Evolutionary conservation across 1,139 yeast genomes (phyloP).

Genomic region (Scheffersomyces illinoinensis): DNA sequence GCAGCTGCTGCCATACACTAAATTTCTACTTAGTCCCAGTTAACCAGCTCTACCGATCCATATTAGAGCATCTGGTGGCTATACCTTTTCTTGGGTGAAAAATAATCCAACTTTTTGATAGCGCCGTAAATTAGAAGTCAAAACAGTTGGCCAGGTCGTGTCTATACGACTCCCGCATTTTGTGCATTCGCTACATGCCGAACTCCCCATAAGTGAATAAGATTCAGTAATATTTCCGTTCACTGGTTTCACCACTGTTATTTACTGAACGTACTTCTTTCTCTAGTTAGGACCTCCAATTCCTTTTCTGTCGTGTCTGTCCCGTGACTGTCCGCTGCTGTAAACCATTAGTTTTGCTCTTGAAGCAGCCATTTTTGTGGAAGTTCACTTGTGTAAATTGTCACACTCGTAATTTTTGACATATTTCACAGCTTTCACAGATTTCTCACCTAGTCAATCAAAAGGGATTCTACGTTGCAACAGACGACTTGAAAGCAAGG

Average conservation of each 20-base stretch:
- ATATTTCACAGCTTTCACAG: neutral
- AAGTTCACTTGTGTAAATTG: neutral
- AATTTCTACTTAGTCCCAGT: too few relatives aligned
- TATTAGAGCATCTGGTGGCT: too few relatives aligned
- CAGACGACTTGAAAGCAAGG: neutral
- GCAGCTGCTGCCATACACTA: too few relatives aligned
- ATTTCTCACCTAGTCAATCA: neutral
- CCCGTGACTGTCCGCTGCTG: neutral
- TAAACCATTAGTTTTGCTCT: neutral
- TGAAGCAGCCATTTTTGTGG: neutral
- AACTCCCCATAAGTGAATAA: neutral
- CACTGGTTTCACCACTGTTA: neutral
- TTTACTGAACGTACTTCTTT: neutral
- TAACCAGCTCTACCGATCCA: too few relatives aligned
- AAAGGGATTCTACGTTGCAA: neutral
- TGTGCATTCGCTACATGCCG: neutral
- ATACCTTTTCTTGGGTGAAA: too few relatives aligned
- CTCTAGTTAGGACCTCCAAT: neutral
- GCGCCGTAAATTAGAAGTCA: neutral
- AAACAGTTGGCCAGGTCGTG: neutral
- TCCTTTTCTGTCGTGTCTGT: neutral
- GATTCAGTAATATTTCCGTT: neutral
- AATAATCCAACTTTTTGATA: neutral
- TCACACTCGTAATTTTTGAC: neutral
- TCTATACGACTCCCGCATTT: neutral